These are phyloP conservation scores for Scytalidium sp. DNA, from an alignment of 2,329 filamentous ascomycete species.

Conservation along the genomic window DNA sequence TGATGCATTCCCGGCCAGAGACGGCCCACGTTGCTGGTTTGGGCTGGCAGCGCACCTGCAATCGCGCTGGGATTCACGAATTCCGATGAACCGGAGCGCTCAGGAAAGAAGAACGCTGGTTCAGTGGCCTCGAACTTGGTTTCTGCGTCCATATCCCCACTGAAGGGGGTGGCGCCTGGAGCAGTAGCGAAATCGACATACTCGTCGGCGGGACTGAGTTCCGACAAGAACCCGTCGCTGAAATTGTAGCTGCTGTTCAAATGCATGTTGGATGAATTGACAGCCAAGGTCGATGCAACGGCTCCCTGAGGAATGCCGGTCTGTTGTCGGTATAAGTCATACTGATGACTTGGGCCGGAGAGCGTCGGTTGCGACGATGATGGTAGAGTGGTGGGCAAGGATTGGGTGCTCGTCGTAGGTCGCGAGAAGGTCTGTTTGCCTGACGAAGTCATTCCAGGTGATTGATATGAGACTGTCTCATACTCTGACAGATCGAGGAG, in stretches of 20 bases:
- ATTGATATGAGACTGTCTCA: constrained; percentile 58
- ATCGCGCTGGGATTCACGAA: constrained; percentile 75
- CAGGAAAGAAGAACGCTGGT: constrained; percentile 64
- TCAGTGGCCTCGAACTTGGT: constrained; percentile 55
- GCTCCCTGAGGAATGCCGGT: constrained; percentile 88
- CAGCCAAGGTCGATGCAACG: constrained; percentile 73
- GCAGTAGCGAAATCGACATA: constrained; percentile 71
- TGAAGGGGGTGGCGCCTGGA: constrained; percentile 52
- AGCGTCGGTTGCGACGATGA: constrained; percentile 55
- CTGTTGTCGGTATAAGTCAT: constrained; percentile 93
- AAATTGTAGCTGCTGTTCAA: constrained; percentile 45
- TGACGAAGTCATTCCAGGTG: constrained; percentile 56
- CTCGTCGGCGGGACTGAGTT: constrained; percentile 59
- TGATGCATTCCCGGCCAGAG: constrained; percentile 94
- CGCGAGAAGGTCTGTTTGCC: constrained; percentile 51
- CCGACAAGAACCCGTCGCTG: constrained; percentile 39
- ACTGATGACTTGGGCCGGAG: constrained; percentile 86
- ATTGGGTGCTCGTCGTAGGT: constrained; percentile 48
- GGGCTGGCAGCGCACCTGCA: constrained; percentile 44
- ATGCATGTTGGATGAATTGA: constrained; percentile 60
- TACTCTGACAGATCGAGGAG: constrained; percentile 62
- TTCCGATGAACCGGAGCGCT: constrained; percentile 33
- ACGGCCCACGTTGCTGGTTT: constrained; percentile 61
- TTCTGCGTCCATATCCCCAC: constrained; percentile 67
- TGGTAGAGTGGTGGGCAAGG: constrained; percentile 51